phyloP scores from a whole-genome alignment of 192 early-diverging fungal genomes.

The Borealophlyctis nickersoniae region DNA sequence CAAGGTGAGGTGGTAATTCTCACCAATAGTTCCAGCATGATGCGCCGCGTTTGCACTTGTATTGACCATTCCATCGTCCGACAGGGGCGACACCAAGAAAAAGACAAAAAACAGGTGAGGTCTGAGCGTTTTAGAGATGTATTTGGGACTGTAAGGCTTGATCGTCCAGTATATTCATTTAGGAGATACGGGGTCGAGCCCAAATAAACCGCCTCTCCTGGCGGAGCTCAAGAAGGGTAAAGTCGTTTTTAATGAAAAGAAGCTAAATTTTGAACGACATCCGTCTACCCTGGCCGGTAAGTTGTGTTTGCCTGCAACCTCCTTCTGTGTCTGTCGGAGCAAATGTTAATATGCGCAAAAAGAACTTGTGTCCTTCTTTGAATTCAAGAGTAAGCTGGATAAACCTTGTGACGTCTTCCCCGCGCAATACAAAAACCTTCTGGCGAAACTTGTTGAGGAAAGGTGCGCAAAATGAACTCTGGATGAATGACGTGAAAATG shows the following conservation, averaged over 20 bases:
- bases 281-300: slow-evolving; percentile 4
- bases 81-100: not conserved
- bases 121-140: not conserved
- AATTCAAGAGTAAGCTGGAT: not conserved
- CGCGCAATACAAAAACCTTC: not conserved
- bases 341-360: not conserved
- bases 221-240: slow-evolving; percentile 1
- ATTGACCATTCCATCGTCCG: no score
- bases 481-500: no score
- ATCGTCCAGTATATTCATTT: not conserved
- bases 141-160: not conserved
- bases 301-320: not conserved
- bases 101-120: not conserved
- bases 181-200: not conserved
- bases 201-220: not conserved
- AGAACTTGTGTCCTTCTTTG: slow-evolving; percentile 13
- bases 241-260: slow-evolving; percentile 17
- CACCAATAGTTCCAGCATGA: no score
- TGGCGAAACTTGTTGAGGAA: slow-evolving; percentile 20
- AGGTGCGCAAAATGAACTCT: no score
- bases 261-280: slow-evolving; percentile 15
- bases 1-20: no score
- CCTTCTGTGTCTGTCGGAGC: not conserved
- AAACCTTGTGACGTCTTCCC: not conserved
- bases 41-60: no score